Evolutionary conservation across 176 grass and related monocot genomes (phyloP).

Genomic region (Paspalum notatum): DNA sequence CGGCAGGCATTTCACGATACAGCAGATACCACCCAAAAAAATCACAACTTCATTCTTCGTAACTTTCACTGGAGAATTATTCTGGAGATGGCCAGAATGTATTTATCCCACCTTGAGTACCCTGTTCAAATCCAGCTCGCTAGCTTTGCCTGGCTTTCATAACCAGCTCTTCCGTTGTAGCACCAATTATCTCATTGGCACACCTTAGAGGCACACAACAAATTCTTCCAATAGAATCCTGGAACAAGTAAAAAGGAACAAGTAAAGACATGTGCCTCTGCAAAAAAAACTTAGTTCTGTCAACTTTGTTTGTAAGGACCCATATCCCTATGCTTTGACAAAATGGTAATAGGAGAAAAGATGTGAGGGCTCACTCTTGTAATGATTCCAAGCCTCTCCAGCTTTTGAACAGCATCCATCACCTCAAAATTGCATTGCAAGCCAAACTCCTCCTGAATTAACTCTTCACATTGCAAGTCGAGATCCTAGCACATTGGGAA

Average conservation of each 20-base stretch:
- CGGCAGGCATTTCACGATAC: conserved; percentile 15
- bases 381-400: conserved; percentile 93
- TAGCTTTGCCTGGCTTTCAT: conserved; percentile 66
- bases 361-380: conserved; percentile 66
- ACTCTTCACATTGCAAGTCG: conserved; percentile 89
- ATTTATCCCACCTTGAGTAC: conserved; percentile 7
- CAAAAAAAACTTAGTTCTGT: background rate
- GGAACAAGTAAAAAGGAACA: background rate
- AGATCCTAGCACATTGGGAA: conserved; percentile 66
- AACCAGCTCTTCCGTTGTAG: conserved; percentile 87
- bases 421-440: conserved; percentile 96
- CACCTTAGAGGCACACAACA: conserved; percentile 73
- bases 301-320: background rate
- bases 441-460: conserved; percentile 92
- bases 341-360: conserved; percentile 35
- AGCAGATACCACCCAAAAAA: background rate
- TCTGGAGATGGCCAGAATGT: conserved; percentile 21
- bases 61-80: conserved; percentile 19
- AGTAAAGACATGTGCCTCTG: background rate
- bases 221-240: conserved; percentile 96
- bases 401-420: conserved; percentile 84
- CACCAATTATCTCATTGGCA: conserved; percentile 87
- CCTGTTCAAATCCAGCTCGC: conserved; percentile 37
- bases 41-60: background rate
- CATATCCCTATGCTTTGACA: background rate